Conservation (phyloP, 352 stramenopile species). For the Globisporangium parvum region DNA sequence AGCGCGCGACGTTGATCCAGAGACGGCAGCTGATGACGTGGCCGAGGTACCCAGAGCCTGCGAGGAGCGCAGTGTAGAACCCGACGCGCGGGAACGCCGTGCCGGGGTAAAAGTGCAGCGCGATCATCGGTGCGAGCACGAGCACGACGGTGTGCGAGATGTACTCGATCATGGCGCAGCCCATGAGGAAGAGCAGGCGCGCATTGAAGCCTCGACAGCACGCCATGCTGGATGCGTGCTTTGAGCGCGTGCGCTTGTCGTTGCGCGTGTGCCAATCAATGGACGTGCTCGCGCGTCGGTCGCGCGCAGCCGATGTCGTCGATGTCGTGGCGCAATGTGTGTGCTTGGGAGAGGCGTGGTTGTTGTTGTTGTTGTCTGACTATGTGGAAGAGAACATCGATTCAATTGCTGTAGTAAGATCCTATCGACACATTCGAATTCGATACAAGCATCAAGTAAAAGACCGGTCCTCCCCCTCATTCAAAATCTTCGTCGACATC, state of each 20-base stretch:
- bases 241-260: not conserved
- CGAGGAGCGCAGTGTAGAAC: constrained; percentile 74
- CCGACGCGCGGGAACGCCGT: constrained; percentile 66
- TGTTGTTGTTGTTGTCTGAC: no score
- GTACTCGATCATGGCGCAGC: constrained; percentile 75
- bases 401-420: no score
- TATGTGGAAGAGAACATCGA: no score
- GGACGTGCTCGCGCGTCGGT: no score
- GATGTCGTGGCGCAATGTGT: not conserved
- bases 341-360: no score
- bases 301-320: no score
- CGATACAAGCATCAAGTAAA: no score
- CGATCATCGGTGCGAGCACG: constrained; percentile 62
- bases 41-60: constrained; percentile 57
- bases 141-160: constrained; percentile 67
- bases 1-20: constrained; percentile 73
- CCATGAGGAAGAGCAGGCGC: constrained; percentile 75
- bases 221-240: constrained; percentile 13
- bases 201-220: constrained; percentile 69
- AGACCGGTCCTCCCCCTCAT: not conserved
- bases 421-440: no score
- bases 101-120: constrained; percentile 69
- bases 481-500: constrained; percentile 4
- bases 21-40: constrained; percentile 66
- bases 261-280: not conserved